Percentiles rank a stretch among this genome's conserved stretches.
These are phyloP conservation scores for Epichloe typhina DNA, from an alignment of 2,329 filamentous ascomycete species.

Conservation along the genomic window DNA sequence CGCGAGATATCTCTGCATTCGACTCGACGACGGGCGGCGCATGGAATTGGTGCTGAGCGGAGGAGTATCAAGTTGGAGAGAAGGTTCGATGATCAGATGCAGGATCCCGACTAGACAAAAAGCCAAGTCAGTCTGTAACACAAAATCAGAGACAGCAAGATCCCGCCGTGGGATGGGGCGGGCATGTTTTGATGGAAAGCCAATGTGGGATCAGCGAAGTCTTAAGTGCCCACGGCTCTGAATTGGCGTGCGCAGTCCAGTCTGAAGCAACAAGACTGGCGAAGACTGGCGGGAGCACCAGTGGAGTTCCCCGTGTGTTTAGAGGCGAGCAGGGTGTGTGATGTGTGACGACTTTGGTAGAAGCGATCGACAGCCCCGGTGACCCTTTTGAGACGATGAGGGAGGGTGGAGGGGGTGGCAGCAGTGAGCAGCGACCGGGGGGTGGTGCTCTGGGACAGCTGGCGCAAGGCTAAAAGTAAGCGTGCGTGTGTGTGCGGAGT, in stretches of 20 bases:
- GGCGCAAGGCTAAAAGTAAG: conserved; percentile 8
- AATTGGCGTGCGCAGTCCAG: conserved; percentile 28
- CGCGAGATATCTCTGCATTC: not conserved
- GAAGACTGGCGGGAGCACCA: conserved; percentile 25
- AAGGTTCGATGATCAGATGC: conserved; percentile 39
- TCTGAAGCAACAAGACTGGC: conserved; percentile 24
- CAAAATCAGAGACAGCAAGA: conserved; percentile 27
- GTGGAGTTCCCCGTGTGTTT: conserved; percentile 22
- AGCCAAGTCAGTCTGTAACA: conserved; percentile 35
- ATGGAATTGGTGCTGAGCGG: not conserved
- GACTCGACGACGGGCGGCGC: not conserved
- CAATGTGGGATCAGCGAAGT: conserved; percentile 44
- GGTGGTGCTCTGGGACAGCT: not conserved
- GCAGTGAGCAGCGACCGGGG: conserved; percentile 19
- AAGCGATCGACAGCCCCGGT: conserved; percentile 41
- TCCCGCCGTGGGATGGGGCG: conserved; percentile 21
- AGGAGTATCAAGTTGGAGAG: conserved; percentile 4
- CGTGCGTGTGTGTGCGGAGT: not conserved
- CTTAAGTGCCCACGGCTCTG: conserved; percentile 36
- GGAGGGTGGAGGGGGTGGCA: conserved; percentile 18
- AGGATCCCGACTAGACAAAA: conserved; percentile 30
- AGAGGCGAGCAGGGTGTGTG: conserved; percentile 26
- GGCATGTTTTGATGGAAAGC: conserved; percentile 17
- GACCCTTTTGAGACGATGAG: conserved; percentile 33
- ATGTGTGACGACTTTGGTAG: conserved; percentile 40